These are phyloP conservation scores for Thermothielavioides terrestris DNA, from an alignment of 495 filamentous ascomycete species.

Conservation along the genomic window DNA sequence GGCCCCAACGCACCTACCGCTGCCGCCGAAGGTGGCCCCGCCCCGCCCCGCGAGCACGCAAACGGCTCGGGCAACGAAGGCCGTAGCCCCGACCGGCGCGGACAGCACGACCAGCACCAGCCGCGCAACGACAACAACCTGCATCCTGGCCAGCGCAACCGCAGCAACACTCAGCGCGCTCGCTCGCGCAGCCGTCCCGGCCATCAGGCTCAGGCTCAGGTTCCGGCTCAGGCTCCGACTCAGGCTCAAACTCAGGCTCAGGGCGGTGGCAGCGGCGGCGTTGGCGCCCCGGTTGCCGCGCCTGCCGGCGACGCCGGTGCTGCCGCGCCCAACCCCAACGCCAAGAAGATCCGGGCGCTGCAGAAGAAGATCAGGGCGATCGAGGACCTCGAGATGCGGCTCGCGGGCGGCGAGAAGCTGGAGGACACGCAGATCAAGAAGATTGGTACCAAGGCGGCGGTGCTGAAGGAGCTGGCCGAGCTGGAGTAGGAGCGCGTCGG, in stretches of 20 bases:
- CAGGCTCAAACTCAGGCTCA: too few relatives aligned
- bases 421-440: constrained; percentile 99
- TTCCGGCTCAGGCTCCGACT: too few relatives aligned
- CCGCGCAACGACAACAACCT: constrained; percentile 38
- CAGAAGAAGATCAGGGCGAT: constrained; percentile 97
- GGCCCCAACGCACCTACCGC: constrained; percentile 25
- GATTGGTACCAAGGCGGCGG: constrained; percentile 76
- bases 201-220: too few relatives aligned
- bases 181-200: constrained; percentile 27
- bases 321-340: constrained; percentile 42
- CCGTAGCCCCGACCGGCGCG: constrained; percentile 59
- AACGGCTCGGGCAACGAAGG: constrained; percentile 35
- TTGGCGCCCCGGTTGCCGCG: constrained; percentile 27
- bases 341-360: constrained; percentile 82
- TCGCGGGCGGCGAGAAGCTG: constrained; percentile 87
- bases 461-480: constrained; percentile 68
- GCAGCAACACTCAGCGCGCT: constrained; percentile 37
- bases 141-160: constrained; percentile 23
- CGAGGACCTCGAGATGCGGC: constrained; percentile 93
- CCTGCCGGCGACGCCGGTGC: constrained; percentile 27
- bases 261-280: constrained; percentile 18
- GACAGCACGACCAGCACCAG: constrained; percentile 27
- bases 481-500: constrained; percentile 27
- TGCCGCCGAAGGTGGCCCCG: constrained; percentile 27
- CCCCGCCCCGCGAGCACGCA: constrained; percentile 33